These are phyloP conservation scores for Tetrahymena thermophila DNA, from an alignment of 73 alveolate species.

Conservation along the genomic window DNA sequence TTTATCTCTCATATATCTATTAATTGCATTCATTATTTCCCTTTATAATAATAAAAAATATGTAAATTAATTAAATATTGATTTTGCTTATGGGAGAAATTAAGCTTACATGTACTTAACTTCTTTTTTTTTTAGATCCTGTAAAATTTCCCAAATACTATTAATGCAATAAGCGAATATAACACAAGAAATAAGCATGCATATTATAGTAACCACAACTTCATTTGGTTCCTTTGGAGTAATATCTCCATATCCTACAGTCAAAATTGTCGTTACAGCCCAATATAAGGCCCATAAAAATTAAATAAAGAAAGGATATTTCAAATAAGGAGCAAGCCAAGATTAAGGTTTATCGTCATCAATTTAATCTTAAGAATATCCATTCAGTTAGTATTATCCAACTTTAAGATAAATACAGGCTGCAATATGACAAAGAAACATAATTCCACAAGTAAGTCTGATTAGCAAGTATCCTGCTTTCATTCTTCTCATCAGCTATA, in stretches of 20 bases:
- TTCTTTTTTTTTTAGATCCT: slow-evolving; percentile 16
- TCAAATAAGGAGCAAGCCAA: background rate
- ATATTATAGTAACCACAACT: slow-evolving; percentile 13
- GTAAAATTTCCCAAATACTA: slow-evolving; percentile 33
- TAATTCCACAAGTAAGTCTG: background rate
- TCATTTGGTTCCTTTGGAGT: slow-evolving; percentile 32
- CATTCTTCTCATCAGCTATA: background rate
- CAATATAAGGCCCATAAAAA: slow-evolving; percentile 26
- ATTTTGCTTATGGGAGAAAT: background rate
- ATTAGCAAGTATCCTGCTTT: background rate
- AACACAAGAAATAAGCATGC: slow-evolving; percentile 28
- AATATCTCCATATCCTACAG: slow-evolving; percentile 47
- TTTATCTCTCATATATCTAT: slow-evolving; percentile 33
- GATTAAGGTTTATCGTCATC: background rate
- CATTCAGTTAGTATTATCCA: background rate
- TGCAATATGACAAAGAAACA: background rate
- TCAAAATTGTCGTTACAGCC: slow-evolving; percentile 35
- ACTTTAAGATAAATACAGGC: background rate
- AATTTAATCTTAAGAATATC: background rate
- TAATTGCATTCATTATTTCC: slow-evolving; percentile 31
- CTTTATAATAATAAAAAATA: background rate
- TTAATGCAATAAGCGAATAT: slow-evolving; percentile 40
- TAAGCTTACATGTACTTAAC: slow-evolving; percentile 12
- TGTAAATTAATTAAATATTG: background rate
- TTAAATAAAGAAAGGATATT: background rate